A percentile compares a stretch with the other conserved stretches of the same genome.
Conservation (phyloP, 2,329 filamentous ascomycete genomes). For the Ilyonectria mors-panacis region DNA sequence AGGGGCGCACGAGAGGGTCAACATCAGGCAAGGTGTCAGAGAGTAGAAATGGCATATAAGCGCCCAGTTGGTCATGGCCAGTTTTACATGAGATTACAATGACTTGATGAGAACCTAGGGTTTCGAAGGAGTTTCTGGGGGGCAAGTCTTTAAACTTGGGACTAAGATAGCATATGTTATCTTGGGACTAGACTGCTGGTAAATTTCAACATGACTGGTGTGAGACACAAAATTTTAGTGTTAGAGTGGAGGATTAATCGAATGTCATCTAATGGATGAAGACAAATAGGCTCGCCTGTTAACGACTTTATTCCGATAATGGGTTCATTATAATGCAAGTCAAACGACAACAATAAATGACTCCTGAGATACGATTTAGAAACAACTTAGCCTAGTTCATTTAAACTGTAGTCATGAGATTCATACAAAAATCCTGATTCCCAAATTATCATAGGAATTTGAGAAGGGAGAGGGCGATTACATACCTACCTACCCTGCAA, state of each 20-base stretch:
- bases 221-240: background rate
- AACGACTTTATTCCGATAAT: too few species aligned
- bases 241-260: background rate
- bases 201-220: background rate
- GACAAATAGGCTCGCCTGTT: background rate
- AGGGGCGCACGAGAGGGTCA: background rate
- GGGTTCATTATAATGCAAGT: too few species aligned
- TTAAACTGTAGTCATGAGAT: too few species aligned
- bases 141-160: background rate
- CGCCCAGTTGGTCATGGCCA: conserved; percentile 22
- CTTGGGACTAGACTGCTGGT: background rate
- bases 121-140: background rate
- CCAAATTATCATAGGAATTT: too few species aligned
- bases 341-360: too few species aligned
- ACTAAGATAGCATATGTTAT: background rate
- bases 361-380: too few species aligned
- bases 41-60: conserved; percentile 23
- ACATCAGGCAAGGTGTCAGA: background rate
- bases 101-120: conserved; percentile 5
- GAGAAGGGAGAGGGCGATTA: too few species aligned
- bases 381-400: too few species aligned
- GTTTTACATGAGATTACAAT: background rate
- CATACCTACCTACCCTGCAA: too few species aligned
- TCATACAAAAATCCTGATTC: too few species aligned
- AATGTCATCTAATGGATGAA: background rate